Conservation (phyloP, 2,329 filamentous ascomycete species). For the Didymella sp. region DNA sequence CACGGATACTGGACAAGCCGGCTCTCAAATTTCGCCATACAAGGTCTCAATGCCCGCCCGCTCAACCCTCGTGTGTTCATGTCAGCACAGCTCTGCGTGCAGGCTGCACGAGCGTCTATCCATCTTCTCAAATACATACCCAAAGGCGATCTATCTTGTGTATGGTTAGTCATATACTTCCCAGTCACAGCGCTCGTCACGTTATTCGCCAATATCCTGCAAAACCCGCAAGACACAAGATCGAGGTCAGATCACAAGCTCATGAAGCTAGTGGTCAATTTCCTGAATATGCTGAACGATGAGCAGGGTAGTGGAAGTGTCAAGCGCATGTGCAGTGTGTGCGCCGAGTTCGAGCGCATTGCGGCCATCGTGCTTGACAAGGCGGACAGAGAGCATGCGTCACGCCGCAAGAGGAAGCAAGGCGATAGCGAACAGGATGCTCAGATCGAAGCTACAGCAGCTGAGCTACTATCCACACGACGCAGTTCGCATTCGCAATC, state of each 20-base stretch:
- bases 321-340: slow-evolving; percentile 90
- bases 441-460: slow-evolving; percentile 47
- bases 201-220: slow-evolving; percentile 92
- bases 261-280: slow-evolving; percentile 92
- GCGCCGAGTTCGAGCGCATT: slow-evolving; percentile 95
- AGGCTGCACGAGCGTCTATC: slow-evolving; percentile 90
- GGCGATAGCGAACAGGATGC: slow-evolving; percentile 58
- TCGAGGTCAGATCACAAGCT: slow-evolving; percentile 87
- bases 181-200: slow-evolving; percentile 95
- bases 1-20: slow-evolving; percentile 98
- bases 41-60: slow-evolving; percentile 87
- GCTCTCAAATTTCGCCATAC: slow-evolving; percentile 91
- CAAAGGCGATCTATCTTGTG: slow-evolving; percentile 90
- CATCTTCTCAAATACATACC: slow-evolving; percentile 95
- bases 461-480: slow-evolving; percentile 43
- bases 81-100: slow-evolving; percentile 89
- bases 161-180: slow-evolving; percentile 97
- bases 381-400: slow-evolving; percentile 81
- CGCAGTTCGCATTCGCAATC: slow-evolving; percentile 36
- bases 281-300: slow-evolving; percentile 85
- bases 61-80: slow-evolving; percentile 94
- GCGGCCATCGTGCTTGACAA: slow-evolving; percentile 90
- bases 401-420: slow-evolving; percentile 83
- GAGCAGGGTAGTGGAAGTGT: slow-evolving; percentile 91
- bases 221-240: slow-evolving; percentile 89